phyloP scores from a whole-genome alignment of 306 rosid genomes.

The Begonia loranthoides region DNA sequence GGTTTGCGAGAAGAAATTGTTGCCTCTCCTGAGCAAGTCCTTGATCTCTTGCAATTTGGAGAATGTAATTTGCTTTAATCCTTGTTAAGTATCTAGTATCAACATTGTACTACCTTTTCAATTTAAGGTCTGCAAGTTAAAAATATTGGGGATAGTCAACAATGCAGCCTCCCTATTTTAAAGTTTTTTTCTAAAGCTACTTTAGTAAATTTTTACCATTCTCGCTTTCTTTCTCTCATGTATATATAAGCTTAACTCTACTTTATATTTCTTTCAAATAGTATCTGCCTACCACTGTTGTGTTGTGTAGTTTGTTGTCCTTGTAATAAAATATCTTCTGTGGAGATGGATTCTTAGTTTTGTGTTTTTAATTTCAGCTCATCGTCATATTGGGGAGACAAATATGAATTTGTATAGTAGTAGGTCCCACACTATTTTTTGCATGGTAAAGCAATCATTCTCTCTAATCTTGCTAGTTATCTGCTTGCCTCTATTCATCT shows the following conservation, averaged over 20 bases:
- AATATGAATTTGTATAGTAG: conserved; percentile 91
- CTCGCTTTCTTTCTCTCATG: background rate
- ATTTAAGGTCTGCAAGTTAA: too few relatives aligned
- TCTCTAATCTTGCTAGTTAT: conserved; percentile 1
- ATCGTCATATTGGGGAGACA: conserved; percentile 96
- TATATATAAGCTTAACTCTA: too few relatives aligned
- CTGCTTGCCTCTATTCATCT: conserved; percentile 7
- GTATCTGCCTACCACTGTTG: background rate
- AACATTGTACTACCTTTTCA: too few relatives aligned
- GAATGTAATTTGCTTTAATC: conserved; percentile 39
- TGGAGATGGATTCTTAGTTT: background rate
- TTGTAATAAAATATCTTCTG: background rate
- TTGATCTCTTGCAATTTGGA: conserved; percentile 72
- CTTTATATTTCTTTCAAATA: background rate
- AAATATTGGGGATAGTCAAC: too few relatives aligned
- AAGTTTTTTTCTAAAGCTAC: background rate
- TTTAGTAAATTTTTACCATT: conserved; percentile 1
- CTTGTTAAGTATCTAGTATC: background rate
- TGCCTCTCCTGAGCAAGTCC: conserved; percentile 83
- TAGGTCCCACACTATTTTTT: conserved; percentile 93
- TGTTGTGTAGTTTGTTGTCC: background rate
- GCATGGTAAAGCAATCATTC: conserved; percentile 53
- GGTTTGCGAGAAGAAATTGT: conserved; percentile 94
- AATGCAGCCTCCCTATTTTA: too few relatives aligned
- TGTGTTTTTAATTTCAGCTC: conserved; percentile 42